phyloP scores from a whole-genome alignment of 345 rosid species.

The Eucalyptus microcorys region DNA sequence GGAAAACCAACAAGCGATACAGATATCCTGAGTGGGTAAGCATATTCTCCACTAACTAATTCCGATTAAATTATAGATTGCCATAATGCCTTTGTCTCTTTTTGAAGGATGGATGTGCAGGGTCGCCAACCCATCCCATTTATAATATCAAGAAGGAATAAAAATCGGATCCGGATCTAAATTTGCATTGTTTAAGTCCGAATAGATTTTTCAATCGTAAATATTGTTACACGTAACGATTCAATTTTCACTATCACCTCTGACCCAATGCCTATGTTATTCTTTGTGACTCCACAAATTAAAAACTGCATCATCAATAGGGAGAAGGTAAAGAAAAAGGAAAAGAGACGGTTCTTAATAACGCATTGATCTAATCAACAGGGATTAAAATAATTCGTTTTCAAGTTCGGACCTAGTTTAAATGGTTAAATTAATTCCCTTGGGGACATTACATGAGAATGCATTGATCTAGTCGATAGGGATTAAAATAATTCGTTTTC shows the following conservation, averaged over 20 bases:
- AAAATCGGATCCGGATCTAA: accelerated
- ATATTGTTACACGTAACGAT: not conserved
- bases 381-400: accelerated
- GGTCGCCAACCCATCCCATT: accelerated
- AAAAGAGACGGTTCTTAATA: not conserved
- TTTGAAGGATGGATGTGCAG: accelerated
- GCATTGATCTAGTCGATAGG: accelerated
- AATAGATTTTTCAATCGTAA: not conserved
- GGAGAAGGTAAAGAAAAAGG: not conserved
- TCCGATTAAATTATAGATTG: not conserved
- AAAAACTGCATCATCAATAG: accelerated
- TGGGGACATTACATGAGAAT: accelerated
- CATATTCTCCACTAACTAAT: not conserved
- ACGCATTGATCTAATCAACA: accelerated
- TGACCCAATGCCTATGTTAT: accelerated
- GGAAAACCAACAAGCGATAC: accelerated
- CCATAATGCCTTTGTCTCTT: accelerated
- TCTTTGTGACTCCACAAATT: no score
- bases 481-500: no score
- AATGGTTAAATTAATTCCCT: not conserved
- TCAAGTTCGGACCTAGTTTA: accelerated
- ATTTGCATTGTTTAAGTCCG: accelerated
- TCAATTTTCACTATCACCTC: not conserved
- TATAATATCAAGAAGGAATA: accelerated
- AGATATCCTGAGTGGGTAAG: not conserved